Evolutionary conservation across 805 yeast genomes (phyloP), one percentile per base, ranked within the genome.

Genomic region (Dipodascus geniculatus): DNA sequence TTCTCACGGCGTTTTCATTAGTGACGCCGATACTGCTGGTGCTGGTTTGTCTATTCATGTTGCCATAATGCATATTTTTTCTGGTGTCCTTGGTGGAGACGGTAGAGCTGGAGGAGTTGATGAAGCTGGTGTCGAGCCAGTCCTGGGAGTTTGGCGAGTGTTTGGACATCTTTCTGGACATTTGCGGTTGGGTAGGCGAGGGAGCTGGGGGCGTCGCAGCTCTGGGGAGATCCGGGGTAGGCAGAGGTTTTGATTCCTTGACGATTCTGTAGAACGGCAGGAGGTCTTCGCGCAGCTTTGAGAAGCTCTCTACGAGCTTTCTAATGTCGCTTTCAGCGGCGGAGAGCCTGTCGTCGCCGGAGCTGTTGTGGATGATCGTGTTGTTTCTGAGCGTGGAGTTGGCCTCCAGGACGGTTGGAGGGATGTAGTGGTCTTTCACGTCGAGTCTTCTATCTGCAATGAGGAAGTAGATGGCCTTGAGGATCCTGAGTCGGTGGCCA

Each of bases 241-340:
- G 88, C 51, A 83, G 70, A 2, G 87, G 88, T 76, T 57, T 78
- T 68, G 65, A 57, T 49, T 84, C 89, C 61, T 84, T 84, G 49
- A 78, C 71, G 50, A 78, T 70, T 54, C 83, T 74, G 53, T 82
- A 73, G 4, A 83, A 74, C 0, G 89, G 90, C 47, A 81, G 68
- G 59, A 84, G 67, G 56, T 84, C 90, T 48, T 82, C 80, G 51
- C 83, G 73, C 57, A 85, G 71, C 60, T 78, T 73, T 49, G 71
- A 68, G 62, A 81, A 77, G 60, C 75, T 77, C 22, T 81, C 86
- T 52, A 70, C 69, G 50, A 84, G 71, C 56, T 67, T 69, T 56
- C 71, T 71, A 53, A 69, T 59, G 55, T 69, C 73, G 20, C 55
- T 54, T 51, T 69, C 73, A 11, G 65, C 65, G 22, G 55, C 56